These are phyloP conservation scores for Pseudogymnoascus sp. DNA, from an alignment of 2,329 filamentous ascomycete genomes.

Conservation along the genomic window DNA sequence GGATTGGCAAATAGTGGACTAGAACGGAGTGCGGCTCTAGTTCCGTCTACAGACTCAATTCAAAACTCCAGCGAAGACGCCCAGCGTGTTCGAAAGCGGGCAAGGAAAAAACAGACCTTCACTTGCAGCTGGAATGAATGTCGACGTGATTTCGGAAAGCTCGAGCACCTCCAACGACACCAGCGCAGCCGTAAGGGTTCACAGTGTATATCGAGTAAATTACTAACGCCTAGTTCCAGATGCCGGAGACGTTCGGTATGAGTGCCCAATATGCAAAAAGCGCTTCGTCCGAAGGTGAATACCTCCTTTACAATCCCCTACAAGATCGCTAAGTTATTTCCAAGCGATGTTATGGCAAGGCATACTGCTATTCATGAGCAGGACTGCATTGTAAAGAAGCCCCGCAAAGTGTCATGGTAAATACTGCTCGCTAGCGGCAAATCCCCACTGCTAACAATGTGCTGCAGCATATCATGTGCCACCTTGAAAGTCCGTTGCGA, in stretches of 20 bases:
- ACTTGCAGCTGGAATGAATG: constrained; percentile 15
- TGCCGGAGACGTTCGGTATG: constrained; percentile 15
- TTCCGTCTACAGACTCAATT: background rate
- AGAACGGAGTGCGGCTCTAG: background rate
- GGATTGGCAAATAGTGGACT: background rate
- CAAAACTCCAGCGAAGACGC: background rate
- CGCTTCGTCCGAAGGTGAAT: constrained; percentile 16
- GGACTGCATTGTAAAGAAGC: constrained; percentile 11
- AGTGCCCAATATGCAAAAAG: constrained; percentile 16
- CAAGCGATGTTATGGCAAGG: constrained; percentile 16
- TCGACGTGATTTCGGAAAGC: constrained; percentile 14
- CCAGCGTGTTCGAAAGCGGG: background rate
- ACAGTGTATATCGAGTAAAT: background rate
- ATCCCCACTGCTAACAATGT: constrained; percentile 9
- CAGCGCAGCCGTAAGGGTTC: constrained; percentile 15
- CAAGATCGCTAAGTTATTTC: constrained; percentile 3
- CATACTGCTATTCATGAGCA: constrained; percentile 15
- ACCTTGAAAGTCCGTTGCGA: constrained; percentile 15
- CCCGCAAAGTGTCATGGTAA: constrained; percentile 16
- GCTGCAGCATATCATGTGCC: constrained; percentile 13
- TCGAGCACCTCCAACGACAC: constrained; percentile 17
- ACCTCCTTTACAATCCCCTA: background rate
- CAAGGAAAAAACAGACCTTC: constrained; percentile 10
- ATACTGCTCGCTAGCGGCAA: background rate
- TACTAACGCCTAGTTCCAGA: constrained; percentile 11